Evolutionary conservation across 1,284 basidiomycete genomes (phyloP), one percentile per base, ranked within the genome.

Genomic region (Abortiporus biennis): DNA sequence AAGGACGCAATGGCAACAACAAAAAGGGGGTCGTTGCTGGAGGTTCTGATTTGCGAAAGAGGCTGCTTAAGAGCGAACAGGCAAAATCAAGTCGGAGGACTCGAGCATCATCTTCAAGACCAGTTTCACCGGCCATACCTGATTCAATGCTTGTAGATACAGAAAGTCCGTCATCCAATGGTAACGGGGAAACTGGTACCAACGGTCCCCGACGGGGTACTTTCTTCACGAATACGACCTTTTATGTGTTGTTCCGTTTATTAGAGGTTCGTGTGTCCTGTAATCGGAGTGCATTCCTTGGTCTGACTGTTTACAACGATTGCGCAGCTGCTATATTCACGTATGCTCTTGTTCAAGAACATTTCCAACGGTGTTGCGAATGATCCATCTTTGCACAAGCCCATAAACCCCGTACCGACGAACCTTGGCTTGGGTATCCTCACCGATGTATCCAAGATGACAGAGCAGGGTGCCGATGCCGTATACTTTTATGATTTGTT

Each of bases 141-240:
- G 34, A 6, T 19, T 32, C 34, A 42, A 42, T 25, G 39, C 25
- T 13, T 19, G 35, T 40, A 4, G 31, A 23, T 33, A 37, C 12
- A 17, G 24, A 39, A 17, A 19, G 17, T 5, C 27, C 22, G 11
- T 24, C 29, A 15, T 19, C 30, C n/a, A n/a, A n/a, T 6, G 20
- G 6, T 22, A 39, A 54, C 13, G 43, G 16, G 55, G 55, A 51
- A 54, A 62, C 67, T 21, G 61, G 67, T 21, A 62, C 60, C 47
- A 53, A 54, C 33, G 55, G 47, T 36, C 54, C 64, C 36, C 59
- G 59, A 33, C 59, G 73, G 34, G 61, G 59, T 42, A 80, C 83
- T 25, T 92, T 98, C 66, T 98, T 96, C 65, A 80, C 81, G 52
- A 95, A 97, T 66, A 92, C 90, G 45, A 86, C 91, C 32, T 91